A percentile compares a stretch with the other conserved stretches of the same genome.
Conservation (phyloP, 208 protist genomes). For the Leishmania aethiopica region DNA sequence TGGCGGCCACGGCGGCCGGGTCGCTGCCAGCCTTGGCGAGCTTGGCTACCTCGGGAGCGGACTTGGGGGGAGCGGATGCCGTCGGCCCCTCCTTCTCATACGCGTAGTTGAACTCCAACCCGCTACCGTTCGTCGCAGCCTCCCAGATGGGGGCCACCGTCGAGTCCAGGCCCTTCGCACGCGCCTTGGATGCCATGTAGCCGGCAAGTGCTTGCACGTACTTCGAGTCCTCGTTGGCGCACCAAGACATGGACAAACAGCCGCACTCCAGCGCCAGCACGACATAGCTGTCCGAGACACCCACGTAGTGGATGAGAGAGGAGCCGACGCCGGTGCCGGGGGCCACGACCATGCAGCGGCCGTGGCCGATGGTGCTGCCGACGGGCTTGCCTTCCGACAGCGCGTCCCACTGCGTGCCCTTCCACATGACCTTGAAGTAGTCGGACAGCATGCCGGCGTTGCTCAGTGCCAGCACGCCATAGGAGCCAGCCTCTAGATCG, state of each 20-base stretch:
- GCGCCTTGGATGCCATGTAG: conserved; percentile 21
- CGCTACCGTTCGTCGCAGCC: conserved; percentile 43
- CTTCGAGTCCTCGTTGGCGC: not conserved
- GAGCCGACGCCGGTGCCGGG: conserved; percentile 71
- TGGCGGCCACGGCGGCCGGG: conserved; percentile 40
- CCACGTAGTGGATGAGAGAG: conserved; percentile 63
- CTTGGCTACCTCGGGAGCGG: conserved; percentile 47
- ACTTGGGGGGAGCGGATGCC: conserved; percentile 16
- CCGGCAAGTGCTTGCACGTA: conserved; percentile 31
- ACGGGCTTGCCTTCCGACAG: conserved; percentile 23
- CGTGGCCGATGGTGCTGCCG: conserved; percentile 38
- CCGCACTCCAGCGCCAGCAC: conserved; percentile 63
- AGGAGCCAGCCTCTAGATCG: conserved; percentile 67
- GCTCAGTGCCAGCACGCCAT: conserved; percentile 65
- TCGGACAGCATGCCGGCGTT: conserved; percentile 41
- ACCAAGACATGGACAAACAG: conserved; percentile 42
- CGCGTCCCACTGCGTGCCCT: conserved; percentile 56
- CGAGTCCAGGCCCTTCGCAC: conserved; percentile 7
- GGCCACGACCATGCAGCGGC: conserved; percentile 56
- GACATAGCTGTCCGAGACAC: conserved; percentile 28
- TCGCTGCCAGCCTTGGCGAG: conserved; percentile 52
- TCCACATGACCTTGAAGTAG: conserved; percentile 78
- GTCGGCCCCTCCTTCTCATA: conserved; percentile 21
- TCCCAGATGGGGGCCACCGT: conserved; percentile 44
- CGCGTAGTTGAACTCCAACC: conserved; percentile 61